Evolutionary conservation across 352 stramenopile species (phyloP).

Genomic region (Globisporangium megalacanthum): DNA sequence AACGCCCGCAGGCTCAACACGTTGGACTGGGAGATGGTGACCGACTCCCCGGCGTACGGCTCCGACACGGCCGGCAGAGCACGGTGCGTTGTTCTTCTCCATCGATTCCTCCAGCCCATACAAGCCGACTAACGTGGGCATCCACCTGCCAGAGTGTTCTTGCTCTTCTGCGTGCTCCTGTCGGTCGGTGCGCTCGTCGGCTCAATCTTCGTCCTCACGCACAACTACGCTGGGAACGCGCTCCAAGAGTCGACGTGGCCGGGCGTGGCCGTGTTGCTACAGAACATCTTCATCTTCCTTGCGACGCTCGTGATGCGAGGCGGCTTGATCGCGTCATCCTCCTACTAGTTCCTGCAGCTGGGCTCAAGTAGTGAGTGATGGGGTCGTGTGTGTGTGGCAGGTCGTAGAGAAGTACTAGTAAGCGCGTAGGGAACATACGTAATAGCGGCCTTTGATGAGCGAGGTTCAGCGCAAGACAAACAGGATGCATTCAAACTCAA

Average conservation of each 20-base stretch:
- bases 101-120: too few relatives aligned
- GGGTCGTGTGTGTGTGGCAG: too few relatives aligned
- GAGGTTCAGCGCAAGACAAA: too few relatives aligned
- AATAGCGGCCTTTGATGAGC: too few relatives aligned
- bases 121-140: not conserved
- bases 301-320: conserved; percentile 52
- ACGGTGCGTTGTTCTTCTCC: conserved; percentile 15
- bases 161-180: conserved; percentile 48
- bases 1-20: conserved; percentile 37
- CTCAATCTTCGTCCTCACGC: conserved; percentile 54
- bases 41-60: conserved; percentile 40
- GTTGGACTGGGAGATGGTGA: conserved; percentile 62
- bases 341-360: conserved; percentile 3
- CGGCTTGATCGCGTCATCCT: conserved; percentile 30
- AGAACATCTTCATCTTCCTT: conserved; percentile 58
- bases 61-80: conserved; percentile 37
- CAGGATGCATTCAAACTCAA: too few relatives aligned
- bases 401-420: not conserved
- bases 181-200: conserved; percentile 31
- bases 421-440: too few relatives aligned
- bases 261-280: conserved; percentile 48
- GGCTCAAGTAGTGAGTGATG: too few relatives aligned
- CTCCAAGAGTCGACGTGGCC: conserved; percentile 56
- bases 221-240: conserved; percentile 50
- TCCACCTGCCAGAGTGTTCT: conserved; percentile 20